Base-by-base conservation (phyloP, 805 yeast genomes). In the Suhomyces canberraensis region DNA sequence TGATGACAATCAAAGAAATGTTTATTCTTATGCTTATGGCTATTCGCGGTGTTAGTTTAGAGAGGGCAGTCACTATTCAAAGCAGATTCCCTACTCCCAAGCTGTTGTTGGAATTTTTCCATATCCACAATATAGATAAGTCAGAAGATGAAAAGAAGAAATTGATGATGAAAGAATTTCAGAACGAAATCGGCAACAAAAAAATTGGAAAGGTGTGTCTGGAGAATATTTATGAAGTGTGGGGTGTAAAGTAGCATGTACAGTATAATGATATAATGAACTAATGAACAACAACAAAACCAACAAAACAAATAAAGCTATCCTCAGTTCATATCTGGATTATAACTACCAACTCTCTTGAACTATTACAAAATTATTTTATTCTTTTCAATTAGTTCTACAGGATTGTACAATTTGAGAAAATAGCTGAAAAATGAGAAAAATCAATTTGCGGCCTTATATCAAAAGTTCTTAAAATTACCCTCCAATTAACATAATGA, bases 11-110 rank as follows among this genome's bases (percentile, higher is more conserved):
- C 0, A 78, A 78, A 31, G 96, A 91, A 44, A 62, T 87, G 49
- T 91, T 79, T 48, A 62, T 88, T 2, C 68, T 76, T 30, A 79
- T 88, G 81, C 70, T 93, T 16, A 78, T 89, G 83, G 76, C 89
- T 3, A 73, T 84, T 2, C 73, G 76, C 42, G 98, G 98, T 0
- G 69, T 93, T 1, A 78, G 95, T 0, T 61, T 86, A 20, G 97
- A 91, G 44, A 88, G 85, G 54, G 98, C 98, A 0, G 53, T 78
- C 8, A 77, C 78, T 6, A 79, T 93, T 8, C 97, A 90, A 58
- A 65, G 66, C 14, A 55, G 70, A 28, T 93, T 70, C 52, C 78
- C 79, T 2, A 90, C 97, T 0, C 93, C 97, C 0, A 62, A 64
- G 24, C 55, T 52, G 14, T 66, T 91, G n/a, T 54, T 81, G 9